Evolutionary conservation across 176 grass and related monocot species (phyloP).

Genomic region (Poa pratensis): DNA sequence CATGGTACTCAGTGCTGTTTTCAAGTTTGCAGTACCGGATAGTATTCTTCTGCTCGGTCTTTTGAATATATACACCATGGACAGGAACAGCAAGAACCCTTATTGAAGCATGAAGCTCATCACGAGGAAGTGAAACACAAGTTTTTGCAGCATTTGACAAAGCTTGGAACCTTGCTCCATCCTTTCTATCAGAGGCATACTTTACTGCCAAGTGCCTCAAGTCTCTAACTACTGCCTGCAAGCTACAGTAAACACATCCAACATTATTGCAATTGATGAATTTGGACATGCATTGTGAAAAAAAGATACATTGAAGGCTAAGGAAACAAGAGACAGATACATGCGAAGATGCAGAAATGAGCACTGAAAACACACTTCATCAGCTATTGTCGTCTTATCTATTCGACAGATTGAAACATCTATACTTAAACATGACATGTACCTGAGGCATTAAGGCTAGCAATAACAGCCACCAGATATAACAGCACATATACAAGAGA

Average conservation of each 20-base stretch:
- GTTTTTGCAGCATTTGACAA: slow-evolving; percentile 56
- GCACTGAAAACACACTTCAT: neutral
- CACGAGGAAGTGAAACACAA: slow-evolving; percentile 50
- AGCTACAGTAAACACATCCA: slow-evolving; percentile 44
- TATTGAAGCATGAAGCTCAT: slow-evolving; percentile 42
- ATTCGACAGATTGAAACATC: slow-evolving; percentile 13
- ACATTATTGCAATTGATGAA: slow-evolving; percentile 17
- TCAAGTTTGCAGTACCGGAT: slow-evolving; percentile 42
- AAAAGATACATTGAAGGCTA: neutral
- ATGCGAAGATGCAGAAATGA: neutral
- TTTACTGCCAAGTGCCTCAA: slow-evolving; percentile 63
- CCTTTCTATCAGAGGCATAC: slow-evolving; percentile 61
- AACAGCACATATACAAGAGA: neutral
- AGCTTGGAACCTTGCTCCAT: slow-evolving; percentile 49
- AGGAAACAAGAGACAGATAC: slow-evolving; percentile 7
- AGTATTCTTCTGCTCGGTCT: neutral
- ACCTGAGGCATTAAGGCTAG: neutral
- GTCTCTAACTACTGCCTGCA: slow-evolving; percentile 60
- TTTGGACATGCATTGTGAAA: neutral
- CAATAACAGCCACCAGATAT: neutral
- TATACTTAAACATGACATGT: neutral
- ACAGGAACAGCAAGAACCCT: slow-evolving; percentile 43
- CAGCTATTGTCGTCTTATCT: neutral
- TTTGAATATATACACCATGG: slow-evolving; percentile 62
- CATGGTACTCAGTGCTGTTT: slow-evolving; percentile 23